These are phyloP conservation scores for Colletotrichum orbiculare DNA, from an alignment of 2,329 filamentous ascomycete species.

Conservation along the genomic window DNA sequence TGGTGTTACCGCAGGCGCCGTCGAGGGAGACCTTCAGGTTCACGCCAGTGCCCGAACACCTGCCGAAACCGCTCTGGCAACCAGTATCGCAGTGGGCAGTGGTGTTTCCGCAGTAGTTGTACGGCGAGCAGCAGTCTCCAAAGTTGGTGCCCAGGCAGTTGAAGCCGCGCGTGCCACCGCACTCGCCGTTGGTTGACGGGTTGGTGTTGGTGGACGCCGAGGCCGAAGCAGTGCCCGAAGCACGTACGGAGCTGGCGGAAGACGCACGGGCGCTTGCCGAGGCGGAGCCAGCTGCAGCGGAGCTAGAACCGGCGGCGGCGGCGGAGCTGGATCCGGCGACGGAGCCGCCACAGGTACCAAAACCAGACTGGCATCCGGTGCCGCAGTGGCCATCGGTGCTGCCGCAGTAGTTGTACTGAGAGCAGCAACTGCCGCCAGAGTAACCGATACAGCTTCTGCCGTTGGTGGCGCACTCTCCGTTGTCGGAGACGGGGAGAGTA, in stretches of 20 bases:
- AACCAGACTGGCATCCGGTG: slow-evolving; percentile 17
- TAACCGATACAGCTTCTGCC: slow-evolving; percentile 14
- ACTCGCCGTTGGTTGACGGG: slow-evolving; percentile 26
- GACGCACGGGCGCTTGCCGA: background rate
- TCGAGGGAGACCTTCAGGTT: slow-evolving; percentile 23
- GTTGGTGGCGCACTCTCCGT: slow-evolving; percentile 10
- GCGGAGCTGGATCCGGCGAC: background rate
- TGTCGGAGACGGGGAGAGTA: background rate
- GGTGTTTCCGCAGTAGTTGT: slow-evolving; percentile 37
- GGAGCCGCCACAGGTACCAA: slow-evolving; percentile 16
- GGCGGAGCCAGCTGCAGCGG: background rate
- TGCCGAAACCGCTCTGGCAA: slow-evolving; percentile 37
- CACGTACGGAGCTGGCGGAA: background rate
- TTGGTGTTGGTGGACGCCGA: slow-evolving; percentile 22
- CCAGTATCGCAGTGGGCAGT: slow-evolving; percentile 37
- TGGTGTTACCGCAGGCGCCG: slow-evolving; percentile 24
- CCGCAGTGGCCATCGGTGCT: slow-evolving; percentile 10
- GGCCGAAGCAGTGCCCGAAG: background rate
- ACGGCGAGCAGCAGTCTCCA: slow-evolving; percentile 39
- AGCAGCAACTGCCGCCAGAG: slow-evolving; percentile 26
- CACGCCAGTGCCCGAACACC: slow-evolving; percentile 20
- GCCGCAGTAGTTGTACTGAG: slow-evolving; percentile 20
- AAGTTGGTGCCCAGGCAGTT: slow-evolving; percentile 33
- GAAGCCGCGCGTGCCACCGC: slow-evolving; percentile 19
- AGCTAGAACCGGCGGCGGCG: background rate